Base-by-base conservation (phyloP, 108 stramenopile species). In the Skeletonema costatum region DNA sequence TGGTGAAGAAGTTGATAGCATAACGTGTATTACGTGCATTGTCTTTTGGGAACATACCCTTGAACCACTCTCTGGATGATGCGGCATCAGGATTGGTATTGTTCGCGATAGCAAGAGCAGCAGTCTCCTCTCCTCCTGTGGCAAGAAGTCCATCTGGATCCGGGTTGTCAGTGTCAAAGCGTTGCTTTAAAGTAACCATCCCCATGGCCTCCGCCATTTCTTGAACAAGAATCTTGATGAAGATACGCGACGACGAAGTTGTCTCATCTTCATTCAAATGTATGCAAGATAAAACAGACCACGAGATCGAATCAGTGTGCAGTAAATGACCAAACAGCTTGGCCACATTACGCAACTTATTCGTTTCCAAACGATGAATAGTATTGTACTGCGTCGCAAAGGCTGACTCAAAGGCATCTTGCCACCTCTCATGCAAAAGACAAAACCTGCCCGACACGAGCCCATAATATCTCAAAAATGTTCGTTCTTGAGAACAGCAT, bases 1-100 rank as follows among this genome's bases (percentile, higher is more conserved):
- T 91, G 11, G 99, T 99, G 85, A 98, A 99, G 87, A 98, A 99
- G 72, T 98, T 99, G 87, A 99, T 99, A 32, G 97, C 97, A 73
- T 98, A 99, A 3, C 98, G 91, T 36, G 98, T 98, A 73, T 98
- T 97, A 33, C 97, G 92, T 8, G 97, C 91, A 70, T 97, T 94
- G 69, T 97, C 98, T 64, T 86, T 90, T 3, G 99, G 98, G 71
- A 99, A 98, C 94, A 99, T 90, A 17, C 97, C 97, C 32, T 79
- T 82, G 75, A 93, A 99, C 89, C 91, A 92, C 63, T 92, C 72
- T 56, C 71, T 51, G 81, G 93, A 89, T 39, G 84, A 76, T 17
- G 81, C 77, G 71, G 88, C 84, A 21, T 44, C 64, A 5, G 19
- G 33, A 33, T 66, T 53, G 29, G 29, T 25, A 44, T 33, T 16